Evolutionary conservation across 176 grass and related monocot species (phyloP), one percentile per base, ranked within the genome.

Genomic region (Carex pumila): DNA sequence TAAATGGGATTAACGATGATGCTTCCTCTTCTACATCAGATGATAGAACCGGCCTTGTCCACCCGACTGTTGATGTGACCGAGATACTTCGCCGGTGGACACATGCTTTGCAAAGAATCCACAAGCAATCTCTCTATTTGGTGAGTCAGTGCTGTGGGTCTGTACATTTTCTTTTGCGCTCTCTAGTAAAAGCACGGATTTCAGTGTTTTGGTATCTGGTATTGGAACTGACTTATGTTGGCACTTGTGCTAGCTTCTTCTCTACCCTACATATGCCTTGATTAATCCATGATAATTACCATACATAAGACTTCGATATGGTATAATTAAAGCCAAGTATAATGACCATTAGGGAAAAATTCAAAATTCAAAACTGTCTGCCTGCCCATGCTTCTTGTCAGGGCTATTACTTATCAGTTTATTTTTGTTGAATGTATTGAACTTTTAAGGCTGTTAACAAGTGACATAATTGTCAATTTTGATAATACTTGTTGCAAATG

Each of bases 91-190:
- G 97, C 18, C 91, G 97, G 59, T 99, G 97, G 97, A 99, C 91
- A 85, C 97, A 99, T 90, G 97, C 97, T 86, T 91, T 99, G 88
- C 97, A 99, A 79, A 91, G 97, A 86, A 99, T 99, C 90, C 97
- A 99, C 85, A 95, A 93, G 78, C 97, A 99, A 82, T 99, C 97
- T 71, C 90, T 99, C 86, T 90, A 99, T 88, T 85, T 99, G 93
- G 97, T 99, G 88, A 89, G 89, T 90, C 86, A 15, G 8, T 41
- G 47, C 43, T 49, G 45, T 83, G 58, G 34, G 17, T 64, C 17
- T 81, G 39, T 64, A 81, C 14, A 13, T 64, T 64, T 45, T 81
- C 18, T 49, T 61, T 63, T 45, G 55, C 39, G 0, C 30, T 21
- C 39, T 2, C 30, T 21, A 43, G 5, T 41, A 15, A 45, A 63